Percentiles rank a stretch among this genome's conserved stretches.
Evolutionary conservation across 2,329 filamentous ascomycete genomes (phyloP).

Genomic region (Lasiodiplodia theobromae): DNA sequence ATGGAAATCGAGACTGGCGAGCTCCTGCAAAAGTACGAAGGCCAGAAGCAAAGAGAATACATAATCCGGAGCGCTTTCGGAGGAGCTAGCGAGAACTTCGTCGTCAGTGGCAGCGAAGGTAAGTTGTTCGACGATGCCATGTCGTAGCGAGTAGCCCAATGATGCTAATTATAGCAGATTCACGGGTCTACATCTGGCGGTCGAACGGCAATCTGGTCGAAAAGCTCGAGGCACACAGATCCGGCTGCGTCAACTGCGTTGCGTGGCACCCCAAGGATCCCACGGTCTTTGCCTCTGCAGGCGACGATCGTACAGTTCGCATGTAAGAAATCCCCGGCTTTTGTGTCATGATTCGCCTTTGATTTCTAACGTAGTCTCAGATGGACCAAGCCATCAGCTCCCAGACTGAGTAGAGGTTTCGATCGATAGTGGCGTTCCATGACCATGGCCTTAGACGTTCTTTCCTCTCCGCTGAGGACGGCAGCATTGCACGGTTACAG

Average conservation of each 20-base stretch:
- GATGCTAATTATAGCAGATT: conserved; percentile 56
- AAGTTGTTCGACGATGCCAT: conserved; percentile 36
- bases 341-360: background rate
- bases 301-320: conserved; percentile 83
- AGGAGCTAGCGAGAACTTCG: conserved; percentile 89
- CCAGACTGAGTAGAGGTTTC: conserved; percentile 14
- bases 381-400: conserved; percentile 15
- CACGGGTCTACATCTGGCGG: conserved; percentile 86
- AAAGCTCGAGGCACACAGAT: conserved; percentile 74
- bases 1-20: conserved; percentile 78
- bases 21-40: conserved; percentile 76
- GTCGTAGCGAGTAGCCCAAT: background rate
- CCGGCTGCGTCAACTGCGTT: conserved; percentile 83
- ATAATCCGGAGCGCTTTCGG: conserved; percentile 86
- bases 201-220: conserved; percentile 80
- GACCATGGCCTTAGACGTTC: conserved; percentile 14
- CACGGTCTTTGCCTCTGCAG: conserved; percentile 86
- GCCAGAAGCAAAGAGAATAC: conserved; percentile 76
- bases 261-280: conserved; percentile 87
- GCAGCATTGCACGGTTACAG: conserved; percentile 16
- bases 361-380: background rate
- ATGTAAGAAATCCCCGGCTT: conserved; percentile 64
- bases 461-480: conserved; percentile 4
- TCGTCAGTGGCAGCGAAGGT: conserved; percentile 92
- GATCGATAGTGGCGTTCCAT: conserved; percentile 15